A percentile compares a stretch with the other conserved stretches of the same genome.
These are phyloP conservation scores for Hypoxylon sp. DNA, from an alignment of 2,329 filamentous ascomycete species.

Conservation along the genomic window DNA sequence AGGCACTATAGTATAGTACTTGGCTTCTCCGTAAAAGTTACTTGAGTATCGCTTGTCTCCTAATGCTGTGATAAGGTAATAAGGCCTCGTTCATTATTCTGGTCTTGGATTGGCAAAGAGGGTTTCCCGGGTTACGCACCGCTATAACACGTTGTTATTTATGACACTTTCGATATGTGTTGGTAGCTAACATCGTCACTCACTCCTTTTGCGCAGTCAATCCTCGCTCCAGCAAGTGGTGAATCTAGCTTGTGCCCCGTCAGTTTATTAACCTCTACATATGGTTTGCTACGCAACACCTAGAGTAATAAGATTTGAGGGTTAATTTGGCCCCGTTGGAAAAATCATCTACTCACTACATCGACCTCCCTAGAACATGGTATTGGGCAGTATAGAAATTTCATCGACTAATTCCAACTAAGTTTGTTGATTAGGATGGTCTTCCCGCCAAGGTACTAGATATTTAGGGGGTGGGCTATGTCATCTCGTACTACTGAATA, in stretches of 20 bases:
- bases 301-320: neutral
- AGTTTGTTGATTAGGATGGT: constrained; percentile 21
- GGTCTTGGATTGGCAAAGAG: neutral
- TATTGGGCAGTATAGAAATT: constrained; percentile 1
- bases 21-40: neutral
- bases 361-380: neutral
- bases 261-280: neutral
- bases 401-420: constrained; percentile 5
- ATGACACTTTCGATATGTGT: neutral
- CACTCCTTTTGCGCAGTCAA: neutral
- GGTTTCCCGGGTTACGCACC: neutral
- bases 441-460: constrained; percentile 28
- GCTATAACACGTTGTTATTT: neutral
- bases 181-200: neutral
- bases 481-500: constrained; percentile 6
- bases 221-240: neutral
- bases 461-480: constrained; percentile 26
- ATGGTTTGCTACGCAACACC: neutral
- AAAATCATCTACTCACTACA: neutral
- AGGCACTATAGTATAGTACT: neutral
- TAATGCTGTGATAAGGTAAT: neutral
- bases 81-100: neutral
- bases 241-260: neutral
- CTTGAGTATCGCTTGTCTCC: neutral
- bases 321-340: neutral